phyloP scores from a whole-genome alignment of 2,329 filamentous ascomycete genomes.

The Claviceps sp. region DNA sequence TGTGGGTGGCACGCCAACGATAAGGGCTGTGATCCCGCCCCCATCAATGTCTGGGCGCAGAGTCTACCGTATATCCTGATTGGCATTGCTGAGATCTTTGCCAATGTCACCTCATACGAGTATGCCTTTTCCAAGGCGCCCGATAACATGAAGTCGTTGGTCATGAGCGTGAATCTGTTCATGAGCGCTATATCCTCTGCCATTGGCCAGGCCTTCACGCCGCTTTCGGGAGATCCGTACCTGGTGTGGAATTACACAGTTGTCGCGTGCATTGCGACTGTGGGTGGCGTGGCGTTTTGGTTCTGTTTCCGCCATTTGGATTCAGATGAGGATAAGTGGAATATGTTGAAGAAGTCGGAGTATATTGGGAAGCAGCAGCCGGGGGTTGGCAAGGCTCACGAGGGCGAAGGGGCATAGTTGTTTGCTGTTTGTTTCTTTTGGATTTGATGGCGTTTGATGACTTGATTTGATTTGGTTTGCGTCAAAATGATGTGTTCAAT shows the following conservation, averaged over 20 bases:
- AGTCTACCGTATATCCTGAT: slow-evolving; percentile 37
- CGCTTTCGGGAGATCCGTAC: slow-evolving; percentile 48
- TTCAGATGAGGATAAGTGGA: slow-evolving; percentile 53
- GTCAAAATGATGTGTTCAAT: too few species aligned
- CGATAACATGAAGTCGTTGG: slow-evolving; percentile 68
- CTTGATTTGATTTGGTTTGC: too few species aligned
- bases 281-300: slow-evolving; percentile 56
- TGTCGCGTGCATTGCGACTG: slow-evolving; percentile 47
- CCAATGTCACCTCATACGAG: slow-evolving; percentile 50
- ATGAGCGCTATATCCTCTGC: slow-evolving; percentile 58
- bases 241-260: slow-evolving; percentile 60
- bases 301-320: slow-evolving; percentile 53
- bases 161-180: slow-evolving; percentile 56
- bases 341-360: slow-evolving; percentile 40
- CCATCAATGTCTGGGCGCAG: slow-evolving; percentile 54
- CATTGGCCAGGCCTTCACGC: slow-evolving; percentile 54
- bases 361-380: slow-evolving; percentile 27
- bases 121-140: slow-evolving; percentile 70
- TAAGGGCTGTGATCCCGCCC: slow-evolving; percentile 34
- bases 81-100: slow-evolving; percentile 39
- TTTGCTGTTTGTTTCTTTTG: neutral
- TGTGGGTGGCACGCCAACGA: slow-evolving; percentile 44
- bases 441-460: neutral
- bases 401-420: slow-evolving; percentile 1
- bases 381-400: slow-evolving; percentile 14